phyloP scores from a whole-genome alignment of 1,139 yeast species.

The Meyerozyma elateridarum region DNA sequence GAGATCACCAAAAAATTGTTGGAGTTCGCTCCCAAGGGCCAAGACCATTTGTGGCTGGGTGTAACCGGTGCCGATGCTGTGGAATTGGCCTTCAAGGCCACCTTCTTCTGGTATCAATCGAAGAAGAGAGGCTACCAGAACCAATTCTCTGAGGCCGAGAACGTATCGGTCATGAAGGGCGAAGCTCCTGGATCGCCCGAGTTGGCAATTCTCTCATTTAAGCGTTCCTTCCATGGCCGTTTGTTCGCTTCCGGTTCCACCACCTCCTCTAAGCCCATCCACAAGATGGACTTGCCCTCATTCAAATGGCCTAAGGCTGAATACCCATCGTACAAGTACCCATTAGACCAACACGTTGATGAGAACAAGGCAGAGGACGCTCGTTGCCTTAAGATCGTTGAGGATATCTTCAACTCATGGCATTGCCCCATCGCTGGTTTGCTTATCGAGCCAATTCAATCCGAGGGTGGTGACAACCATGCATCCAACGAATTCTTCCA shows the following conservation, averaged over 20 bases:
- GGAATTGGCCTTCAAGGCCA: slow-evolving; percentile 81
- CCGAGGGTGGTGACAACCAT: slow-evolving; percentile 88
- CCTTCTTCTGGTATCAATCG: slow-evolving; percentile 69
- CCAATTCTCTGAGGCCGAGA: slow-evolving; percentile 57
- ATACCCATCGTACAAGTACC: slow-evolving; percentile 72
- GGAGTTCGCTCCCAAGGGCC: slow-evolving; percentile 68
- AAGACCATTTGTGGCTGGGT: slow-evolving; percentile 67
- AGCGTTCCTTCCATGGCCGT: slow-evolving; percentile 78
- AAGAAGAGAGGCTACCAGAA: slow-evolving; percentile 49
- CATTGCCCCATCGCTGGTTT: slow-evolving; percentile 68
- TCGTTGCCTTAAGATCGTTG: slow-evolving; percentile 59
- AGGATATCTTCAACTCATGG: slow-evolving; percentile 53
- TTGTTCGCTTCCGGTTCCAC: slow-evolving; percentile 74
- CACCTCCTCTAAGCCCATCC: slow-evolving; percentile 78
- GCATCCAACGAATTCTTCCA: slow-evolving; percentile 74
- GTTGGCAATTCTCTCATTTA: slow-evolving; percentile 67
- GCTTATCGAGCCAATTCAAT: slow-evolving; percentile 75
- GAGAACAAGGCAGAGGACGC: slow-evolving; percentile 62
- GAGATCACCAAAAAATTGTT: slow-evolving; percentile 53
- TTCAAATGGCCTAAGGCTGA: slow-evolving; percentile 87
- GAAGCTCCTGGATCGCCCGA: slow-evolving; percentile 73
- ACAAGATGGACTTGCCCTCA: slow-evolving; percentile 78
- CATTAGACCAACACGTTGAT: slow-evolving; percentile 52
- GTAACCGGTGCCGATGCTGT: slow-evolving; percentile 82
- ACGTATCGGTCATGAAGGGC: slow-evolving; percentile 58